phyloP scores from a whole-genome alignment of 225 moss, liverwort and hornwort genomes.

The Sphagnum tenellum region DNA sequence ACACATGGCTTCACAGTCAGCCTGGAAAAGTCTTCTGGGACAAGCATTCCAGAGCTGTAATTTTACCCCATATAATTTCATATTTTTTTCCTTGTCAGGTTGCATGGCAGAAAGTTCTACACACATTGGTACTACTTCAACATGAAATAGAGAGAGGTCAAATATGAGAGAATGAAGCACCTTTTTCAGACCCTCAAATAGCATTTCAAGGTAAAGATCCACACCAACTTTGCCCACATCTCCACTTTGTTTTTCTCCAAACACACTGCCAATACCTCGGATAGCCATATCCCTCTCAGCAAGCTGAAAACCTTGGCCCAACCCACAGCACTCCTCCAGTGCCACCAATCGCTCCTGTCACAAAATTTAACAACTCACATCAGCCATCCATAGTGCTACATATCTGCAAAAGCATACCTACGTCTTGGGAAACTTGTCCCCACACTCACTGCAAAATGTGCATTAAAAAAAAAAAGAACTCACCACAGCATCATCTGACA shows the following conservation, averaged over 20 bases:
- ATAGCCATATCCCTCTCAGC: conserved; percentile 99
- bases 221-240: conserved; percentile 90
- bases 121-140: too few species aligned
- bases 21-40: too few species aligned
- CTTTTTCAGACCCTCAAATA: conserved; percentile 86
- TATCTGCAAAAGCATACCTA: neutral
- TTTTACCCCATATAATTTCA: too few species aligned
- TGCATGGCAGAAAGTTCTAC: too few species aligned
- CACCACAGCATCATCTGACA: conserved; percentile 83
- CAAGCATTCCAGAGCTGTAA: too few species aligned
- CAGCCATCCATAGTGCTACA: neutral
- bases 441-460: neutral
- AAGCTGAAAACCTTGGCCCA: conserved; percentile 90
- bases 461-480: conserved; percentile 1
- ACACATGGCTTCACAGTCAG: too few species aligned
- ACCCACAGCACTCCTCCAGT: conserved; percentile 75
- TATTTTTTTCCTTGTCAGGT: too few species aligned
- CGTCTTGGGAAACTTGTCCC: neutral
- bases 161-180: conserved; percentile 12
- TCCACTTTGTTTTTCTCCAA: conserved; percentile 93
- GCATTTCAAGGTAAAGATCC: conserved; percentile 88
- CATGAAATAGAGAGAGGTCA: too few species aligned
- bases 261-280: conserved; percentile 81
- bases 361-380: too few species aligned
- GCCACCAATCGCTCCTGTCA: conserved; percentile 70